Conservation (phyloP, 176 grass and related monocot genomes). For the Otatea glauca region DNA sequence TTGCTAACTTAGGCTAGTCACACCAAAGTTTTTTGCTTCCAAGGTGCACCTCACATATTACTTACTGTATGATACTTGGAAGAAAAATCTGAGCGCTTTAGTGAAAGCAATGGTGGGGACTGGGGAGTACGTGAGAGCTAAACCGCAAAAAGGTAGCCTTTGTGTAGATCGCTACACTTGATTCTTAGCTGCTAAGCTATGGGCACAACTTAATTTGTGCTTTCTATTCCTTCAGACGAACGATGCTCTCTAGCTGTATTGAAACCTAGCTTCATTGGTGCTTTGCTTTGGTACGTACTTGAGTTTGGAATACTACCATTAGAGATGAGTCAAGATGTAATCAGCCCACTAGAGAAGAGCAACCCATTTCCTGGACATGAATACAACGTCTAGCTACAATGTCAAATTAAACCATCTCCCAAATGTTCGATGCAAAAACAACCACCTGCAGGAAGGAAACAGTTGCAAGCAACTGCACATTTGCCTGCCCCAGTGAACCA, state of each 20-base stretch:
- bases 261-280: background rate
- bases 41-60: background rate
- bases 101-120: background rate
- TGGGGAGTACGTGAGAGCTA: background rate
- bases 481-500: background rate
- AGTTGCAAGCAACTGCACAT: no score
- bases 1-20: background rate
- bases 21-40: background rate
- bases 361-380: background rate
- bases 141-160: background rate
- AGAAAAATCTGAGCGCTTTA: background rate
- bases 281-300: background rate
- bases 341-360: background rate
- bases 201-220: background rate
- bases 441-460: background rate
- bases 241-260: background rate
- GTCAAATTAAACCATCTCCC: background rate
- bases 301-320: background rate
- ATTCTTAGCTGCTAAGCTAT: conserved; percentile 19
- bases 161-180: background rate
- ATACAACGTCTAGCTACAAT: no score
- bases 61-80: background rate
- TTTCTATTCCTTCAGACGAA: background rate
- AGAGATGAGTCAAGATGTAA: background rate
- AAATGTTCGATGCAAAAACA: no score